Percentiles rank a stretch among this genome's conserved stretches.
Evolutionary conservation across 768 basidiomycete genomes (phyloP).

Genomic region (Phaffia tasmanica): DNA sequence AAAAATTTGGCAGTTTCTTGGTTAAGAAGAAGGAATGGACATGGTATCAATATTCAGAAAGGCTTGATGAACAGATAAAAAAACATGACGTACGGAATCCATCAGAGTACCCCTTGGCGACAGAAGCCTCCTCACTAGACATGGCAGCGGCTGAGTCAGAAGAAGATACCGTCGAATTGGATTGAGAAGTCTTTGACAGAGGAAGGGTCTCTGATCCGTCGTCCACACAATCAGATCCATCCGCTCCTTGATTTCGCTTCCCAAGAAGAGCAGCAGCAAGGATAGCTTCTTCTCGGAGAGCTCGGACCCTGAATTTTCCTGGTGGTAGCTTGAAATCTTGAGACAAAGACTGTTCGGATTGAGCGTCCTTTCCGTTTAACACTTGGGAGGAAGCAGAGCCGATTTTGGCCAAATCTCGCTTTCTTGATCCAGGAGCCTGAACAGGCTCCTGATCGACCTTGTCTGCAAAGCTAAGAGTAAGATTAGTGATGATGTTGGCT

Average conservation of each 20-base stretch:
- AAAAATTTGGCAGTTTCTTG: conserved; percentile 35
- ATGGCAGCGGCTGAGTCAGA: conserved; percentile 24
- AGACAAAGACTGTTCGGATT: neutral
- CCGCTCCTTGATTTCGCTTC: too few species aligned
- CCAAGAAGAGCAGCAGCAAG: too few species aligned
- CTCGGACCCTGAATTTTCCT: too few species aligned
- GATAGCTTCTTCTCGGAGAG: too few species aligned
- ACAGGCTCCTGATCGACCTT: neutral
- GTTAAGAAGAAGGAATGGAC: conserved; percentile 10
- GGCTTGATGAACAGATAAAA: conserved; percentile 36
- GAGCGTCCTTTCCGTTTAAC: too few species aligned
- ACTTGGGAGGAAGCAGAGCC: too few species aligned
- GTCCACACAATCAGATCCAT: too few species aligned
- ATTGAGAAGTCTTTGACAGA: conserved; percentile 3
- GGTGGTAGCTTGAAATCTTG: conserved; percentile 1
- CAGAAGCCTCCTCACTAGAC: conserved; percentile 31
- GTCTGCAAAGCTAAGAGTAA: conserved; percentile 28
- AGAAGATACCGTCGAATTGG: neutral
- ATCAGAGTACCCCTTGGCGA: conserved; percentile 49
- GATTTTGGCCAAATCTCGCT: too few species aligned
- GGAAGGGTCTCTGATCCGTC: too few species aligned
- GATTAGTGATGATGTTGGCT: conserved; percentile 25
- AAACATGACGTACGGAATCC: conserved; percentile 53
- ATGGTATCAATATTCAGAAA: neutral
- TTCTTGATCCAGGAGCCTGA: neutral